These are phyloP conservation scores for Phytophthora fragariaefolia DNA, from an alignment of 352 stramenopile species.

Conservation along the genomic window DNA sequence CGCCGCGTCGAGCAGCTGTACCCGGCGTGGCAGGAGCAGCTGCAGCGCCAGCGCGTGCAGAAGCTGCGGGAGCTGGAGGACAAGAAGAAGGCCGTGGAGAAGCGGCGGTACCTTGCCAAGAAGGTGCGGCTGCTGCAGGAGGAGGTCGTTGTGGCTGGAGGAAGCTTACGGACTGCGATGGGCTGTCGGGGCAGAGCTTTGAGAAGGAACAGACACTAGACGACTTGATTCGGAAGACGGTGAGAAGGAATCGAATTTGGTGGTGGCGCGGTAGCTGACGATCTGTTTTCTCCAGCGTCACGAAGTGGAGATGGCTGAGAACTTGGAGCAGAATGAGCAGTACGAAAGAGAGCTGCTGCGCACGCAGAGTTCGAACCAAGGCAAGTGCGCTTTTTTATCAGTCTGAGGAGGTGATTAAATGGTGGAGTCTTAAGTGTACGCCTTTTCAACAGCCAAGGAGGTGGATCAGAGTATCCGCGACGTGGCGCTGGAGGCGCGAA, in stretches of 20 bases:
- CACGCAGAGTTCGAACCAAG: conserved; percentile 56
- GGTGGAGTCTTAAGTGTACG: background rate
- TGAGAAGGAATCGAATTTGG: conserved; percentile 22
- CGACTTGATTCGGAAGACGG: conserved; percentile 73
- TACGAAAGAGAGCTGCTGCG: conserved; percentile 70
- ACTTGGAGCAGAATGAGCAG: conserved; percentile 78
- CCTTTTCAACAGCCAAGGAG: conserved; percentile 43
- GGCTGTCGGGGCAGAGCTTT: conserved; percentile 59
- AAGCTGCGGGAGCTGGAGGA: conserved; percentile 70
- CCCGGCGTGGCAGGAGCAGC: conserved; percentile 75
- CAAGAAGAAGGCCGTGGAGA: conserved; percentile 77
- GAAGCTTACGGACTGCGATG: too few relatives aligned
- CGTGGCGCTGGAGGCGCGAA: conserved; percentile 61
- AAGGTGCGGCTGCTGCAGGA: conserved; percentile 47
- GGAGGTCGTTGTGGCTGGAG: background rate
- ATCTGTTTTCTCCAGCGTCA: conserved; percentile 47
- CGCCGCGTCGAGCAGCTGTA: conserved; percentile 71
- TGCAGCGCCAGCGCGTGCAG: conserved; percentile 58
- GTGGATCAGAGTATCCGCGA: conserved; percentile 71
- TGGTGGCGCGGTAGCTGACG: background rate
- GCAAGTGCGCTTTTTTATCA: conserved; percentile 23
- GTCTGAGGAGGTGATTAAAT: background rate
- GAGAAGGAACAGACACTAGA: conserved; percentile 80
- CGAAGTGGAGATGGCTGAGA: conserved; percentile 76
- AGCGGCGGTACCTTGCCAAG: conserved; percentile 70